phyloP scores from a whole-genome alignment of 768 basidiomycete genomes.

The Russula abietina region DNA sequence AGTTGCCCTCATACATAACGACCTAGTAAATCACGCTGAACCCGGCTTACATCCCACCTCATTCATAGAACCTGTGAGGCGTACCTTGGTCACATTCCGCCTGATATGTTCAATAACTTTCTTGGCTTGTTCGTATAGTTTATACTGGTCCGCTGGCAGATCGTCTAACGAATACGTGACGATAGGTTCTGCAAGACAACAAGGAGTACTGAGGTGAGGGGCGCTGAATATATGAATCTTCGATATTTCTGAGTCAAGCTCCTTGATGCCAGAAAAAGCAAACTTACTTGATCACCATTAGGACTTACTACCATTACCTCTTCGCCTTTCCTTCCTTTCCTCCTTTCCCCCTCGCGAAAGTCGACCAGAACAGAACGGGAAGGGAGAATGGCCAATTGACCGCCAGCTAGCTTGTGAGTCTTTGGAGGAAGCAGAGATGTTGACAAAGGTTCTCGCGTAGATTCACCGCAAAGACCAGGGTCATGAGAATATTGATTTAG shows the following conservation, averaged over 20 bases:
- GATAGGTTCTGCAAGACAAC: constrained; percentile 42
- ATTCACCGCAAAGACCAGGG: background rate
- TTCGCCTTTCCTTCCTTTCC: constrained; percentile 40
- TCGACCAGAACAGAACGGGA: constrained; percentile 48
- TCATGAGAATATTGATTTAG: background rate
- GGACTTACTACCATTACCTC: constrained; percentile 42
- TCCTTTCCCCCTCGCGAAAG: constrained; percentile 49
- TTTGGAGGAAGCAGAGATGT: constrained; percentile 32
- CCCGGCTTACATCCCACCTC: background rate
- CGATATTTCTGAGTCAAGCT: constrained; percentile 2
- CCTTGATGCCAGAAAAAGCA: background rate
- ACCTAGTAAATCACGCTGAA: constrained; percentile 30
- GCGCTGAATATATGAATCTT: constrained; percentile 45
- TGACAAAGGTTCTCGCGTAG: constrained; percentile 13
- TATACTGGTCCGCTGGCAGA: constrained; percentile 41
- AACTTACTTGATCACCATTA: constrained; percentile 35
- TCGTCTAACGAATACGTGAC: constrained; percentile 33
- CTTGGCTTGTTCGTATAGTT: constrained; percentile 43
- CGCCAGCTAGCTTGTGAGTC: constrained; percentile 44
- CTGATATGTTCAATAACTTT: constrained; percentile 44
- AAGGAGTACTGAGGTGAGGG: constrained; percentile 46
- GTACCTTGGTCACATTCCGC: constrained; percentile 47
- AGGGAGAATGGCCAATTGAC: constrained; percentile 46
- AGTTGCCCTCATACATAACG: constrained; percentile 33
- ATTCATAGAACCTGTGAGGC: constrained; percentile 4